phyloP scores from a whole-genome alignment of 2,329 filamentous ascomycete genomes.

The Cytospora piceae region DNA sequence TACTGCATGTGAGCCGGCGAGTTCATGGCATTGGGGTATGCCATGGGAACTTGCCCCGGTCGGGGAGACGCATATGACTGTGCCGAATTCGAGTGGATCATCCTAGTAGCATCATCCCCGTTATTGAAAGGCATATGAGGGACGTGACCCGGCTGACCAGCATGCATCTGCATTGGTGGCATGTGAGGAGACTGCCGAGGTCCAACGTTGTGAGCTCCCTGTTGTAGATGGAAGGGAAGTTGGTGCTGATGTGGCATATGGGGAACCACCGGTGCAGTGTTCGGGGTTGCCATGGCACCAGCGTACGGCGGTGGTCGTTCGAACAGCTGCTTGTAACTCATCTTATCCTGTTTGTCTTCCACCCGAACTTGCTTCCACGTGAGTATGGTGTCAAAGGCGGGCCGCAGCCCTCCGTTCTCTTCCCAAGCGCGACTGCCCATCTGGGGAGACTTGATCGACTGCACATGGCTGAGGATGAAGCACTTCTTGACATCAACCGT shows the following conservation, averaged over 20 bases:
- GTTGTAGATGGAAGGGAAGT: conserved; percentile 80
- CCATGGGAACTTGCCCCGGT: conserved; percentile 69
- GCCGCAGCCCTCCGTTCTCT: conserved; percentile 80
- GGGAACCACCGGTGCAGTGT: conserved; percentile 69
- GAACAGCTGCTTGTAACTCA: conserved; percentile 78
- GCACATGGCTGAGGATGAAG: conserved; percentile 56
- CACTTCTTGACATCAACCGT: conserved; percentile 73
- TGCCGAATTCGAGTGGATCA: conserved; percentile 83
- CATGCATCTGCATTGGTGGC: conserved; percentile 76
- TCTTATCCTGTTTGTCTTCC: conserved; percentile 68
- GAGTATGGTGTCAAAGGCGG: conserved; percentile 80
- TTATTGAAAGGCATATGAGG: conserved; percentile 70
- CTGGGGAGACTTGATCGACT: conserved; percentile 56
- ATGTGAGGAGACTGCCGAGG: conserved; percentile 75
- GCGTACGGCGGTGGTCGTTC: conserved; percentile 65
- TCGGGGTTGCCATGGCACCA: conserved; percentile 68
- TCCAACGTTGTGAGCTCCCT: conserved; percentile 68
- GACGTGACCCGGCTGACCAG: conserved; percentile 70
- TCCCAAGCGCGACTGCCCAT: conserved; percentile 62
- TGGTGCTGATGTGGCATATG: conserved; percentile 83
- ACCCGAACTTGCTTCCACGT: conserved; percentile 81
- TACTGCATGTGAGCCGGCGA: conserved; percentile 73
- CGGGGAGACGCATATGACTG: conserved; percentile 87
- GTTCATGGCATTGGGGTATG: conserved; percentile 67
- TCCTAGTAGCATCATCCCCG: conserved; percentile 76